These are phyloP conservation scores for Coniosporium apollinis DNA, from an alignment of 495 filamentous ascomycete genomes.

Conservation along the genomic window DNA sequence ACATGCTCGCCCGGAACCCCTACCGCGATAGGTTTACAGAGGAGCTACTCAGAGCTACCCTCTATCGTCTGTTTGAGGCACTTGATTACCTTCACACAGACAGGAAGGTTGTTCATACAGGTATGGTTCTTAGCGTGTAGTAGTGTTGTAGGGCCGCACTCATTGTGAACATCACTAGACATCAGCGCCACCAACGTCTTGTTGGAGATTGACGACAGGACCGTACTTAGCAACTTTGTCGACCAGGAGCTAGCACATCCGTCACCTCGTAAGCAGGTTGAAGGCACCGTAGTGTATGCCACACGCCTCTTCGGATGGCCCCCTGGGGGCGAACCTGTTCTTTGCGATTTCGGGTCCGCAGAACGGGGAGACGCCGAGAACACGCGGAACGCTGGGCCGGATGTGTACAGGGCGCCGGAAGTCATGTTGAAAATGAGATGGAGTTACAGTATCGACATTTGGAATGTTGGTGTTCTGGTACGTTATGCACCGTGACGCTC, in stretches of 20 bases:
- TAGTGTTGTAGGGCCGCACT: neutral
- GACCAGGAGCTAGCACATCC: slow-evolving; percentile 17
- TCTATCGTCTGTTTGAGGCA: neutral
- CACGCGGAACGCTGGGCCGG: slow-evolving; percentile 17
- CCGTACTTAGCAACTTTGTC: slow-evolving; percentile 2
- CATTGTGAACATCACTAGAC: slow-evolving; percentile 6
- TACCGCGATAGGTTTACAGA: slow-evolving; percentile 1
- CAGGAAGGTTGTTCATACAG: slow-evolving; percentile 1
- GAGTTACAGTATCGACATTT: slow-evolving; percentile 5
- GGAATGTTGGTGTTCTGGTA: slow-evolving; percentile 7
- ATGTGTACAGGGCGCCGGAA: slow-evolving; percentile 25
- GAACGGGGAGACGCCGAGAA: slow-evolving; percentile 15
- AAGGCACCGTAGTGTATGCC: slow-evolving; percentile 17
- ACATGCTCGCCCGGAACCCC: slow-evolving; percentile 4
- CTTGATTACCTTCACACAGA: slow-evolving; percentile 3
- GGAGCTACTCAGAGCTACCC: neutral
- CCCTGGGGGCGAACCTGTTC: slow-evolving; percentile 15
- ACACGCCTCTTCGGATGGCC: slow-evolving; percentile 12
- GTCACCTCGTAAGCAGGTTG: slow-evolving; percentile 17
- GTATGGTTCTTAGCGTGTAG: neutral
- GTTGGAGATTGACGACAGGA: slow-evolving; percentile 6
- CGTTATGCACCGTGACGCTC: slow-evolving; percentile 1
- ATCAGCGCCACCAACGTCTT: slow-evolving; percentile 24
- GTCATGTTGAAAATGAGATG: slow-evolving; percentile 5
- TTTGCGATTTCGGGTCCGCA: slow-evolving; percentile 29